Percentiles rank a stretch among this genome's conserved stretches.
phyloP scores from a whole-genome alignment of 2,329 filamentous ascomycete species.

The Hypocreales sp. region DNA sequence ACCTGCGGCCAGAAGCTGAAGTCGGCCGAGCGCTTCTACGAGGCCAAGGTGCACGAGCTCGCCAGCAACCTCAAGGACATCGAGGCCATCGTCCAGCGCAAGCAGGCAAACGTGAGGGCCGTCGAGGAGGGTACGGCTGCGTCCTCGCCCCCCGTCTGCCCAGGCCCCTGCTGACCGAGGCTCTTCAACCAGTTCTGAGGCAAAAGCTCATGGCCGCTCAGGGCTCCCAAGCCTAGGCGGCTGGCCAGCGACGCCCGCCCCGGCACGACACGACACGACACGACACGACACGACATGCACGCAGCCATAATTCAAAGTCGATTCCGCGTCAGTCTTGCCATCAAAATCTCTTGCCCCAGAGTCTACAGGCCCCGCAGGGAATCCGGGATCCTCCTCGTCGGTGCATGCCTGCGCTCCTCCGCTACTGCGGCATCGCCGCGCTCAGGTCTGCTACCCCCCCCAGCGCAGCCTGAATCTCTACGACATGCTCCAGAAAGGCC shows the following conservation, averaged over 20 bases:
- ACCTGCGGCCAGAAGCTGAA: constrained; percentile 27
- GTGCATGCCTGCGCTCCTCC: too few relatives aligned
- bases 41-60: constrained; percentile 38
- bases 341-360: too few relatives aligned
- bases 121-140: constrained; percentile 64
- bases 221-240: constrained; percentile 9
- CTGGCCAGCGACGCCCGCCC: too few relatives aligned
- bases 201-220: constrained; percentile 27
- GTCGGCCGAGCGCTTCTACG: constrained; percentile 40
- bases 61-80: constrained; percentile 38
- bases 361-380: too few relatives aligned
- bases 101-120: constrained; percentile 70
- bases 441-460: constrained; percentile 5
- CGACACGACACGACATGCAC: too few relatives aligned
- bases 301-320: too few relatives aligned
- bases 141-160: too few relatives aligned
- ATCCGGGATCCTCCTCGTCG: too few relatives aligned
- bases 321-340: too few relatives aligned
- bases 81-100: constrained; percentile 44
- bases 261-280: too few relatives aligned
- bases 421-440: neutral
- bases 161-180: constrained; percentile 13
- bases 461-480: constrained; percentile 15
- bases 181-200: constrained; percentile 19
- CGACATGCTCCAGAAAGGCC: constrained; percentile 14